These are phyloP conservation scores for Boletus fagicola DNA, from an alignment of 768 basidiomycete species.

Conservation along the genomic window DNA sequence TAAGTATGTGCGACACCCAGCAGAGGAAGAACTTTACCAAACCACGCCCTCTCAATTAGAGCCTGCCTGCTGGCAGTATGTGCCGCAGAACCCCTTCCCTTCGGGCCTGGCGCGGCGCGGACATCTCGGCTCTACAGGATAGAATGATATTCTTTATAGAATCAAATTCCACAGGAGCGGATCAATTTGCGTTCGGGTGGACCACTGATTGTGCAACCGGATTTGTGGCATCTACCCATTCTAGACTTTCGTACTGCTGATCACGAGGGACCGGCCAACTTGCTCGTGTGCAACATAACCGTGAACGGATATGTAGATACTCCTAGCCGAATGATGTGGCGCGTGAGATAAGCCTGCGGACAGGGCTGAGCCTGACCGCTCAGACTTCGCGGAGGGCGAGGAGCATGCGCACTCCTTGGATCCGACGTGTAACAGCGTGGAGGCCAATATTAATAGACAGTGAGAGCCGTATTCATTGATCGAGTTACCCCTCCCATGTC, in stretches of 20 bases:
- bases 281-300: conserved; percentile 1
- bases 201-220: background rate
- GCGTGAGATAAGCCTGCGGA: background rate
- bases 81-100: background rate
- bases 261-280: background rate
- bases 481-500: background rate
- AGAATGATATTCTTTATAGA: background rate
- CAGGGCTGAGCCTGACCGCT: background rate
- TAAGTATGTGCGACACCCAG: conserved; percentile 12
- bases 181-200: conserved; percentile 9
- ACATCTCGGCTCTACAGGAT: conserved; percentile 6
- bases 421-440: background rate
- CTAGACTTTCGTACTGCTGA: background rate
- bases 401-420: background rate
- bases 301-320: background rate
- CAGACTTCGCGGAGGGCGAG: background rate
- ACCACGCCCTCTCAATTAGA: conserved; percentile 21
- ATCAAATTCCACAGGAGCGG: conserved; percentile 2
- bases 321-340: background rate
- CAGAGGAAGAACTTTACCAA: conserved; percentile 26
- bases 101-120: conserved; percentile 6
- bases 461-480: conserved; percentile 3
- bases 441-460: conserved; percentile 9
- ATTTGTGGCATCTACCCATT: background rate
- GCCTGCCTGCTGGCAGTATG: background rate